phyloP scores from a whole-genome alignment of 31 red algal species.

The Bonnemaisonia californica region DNA sequence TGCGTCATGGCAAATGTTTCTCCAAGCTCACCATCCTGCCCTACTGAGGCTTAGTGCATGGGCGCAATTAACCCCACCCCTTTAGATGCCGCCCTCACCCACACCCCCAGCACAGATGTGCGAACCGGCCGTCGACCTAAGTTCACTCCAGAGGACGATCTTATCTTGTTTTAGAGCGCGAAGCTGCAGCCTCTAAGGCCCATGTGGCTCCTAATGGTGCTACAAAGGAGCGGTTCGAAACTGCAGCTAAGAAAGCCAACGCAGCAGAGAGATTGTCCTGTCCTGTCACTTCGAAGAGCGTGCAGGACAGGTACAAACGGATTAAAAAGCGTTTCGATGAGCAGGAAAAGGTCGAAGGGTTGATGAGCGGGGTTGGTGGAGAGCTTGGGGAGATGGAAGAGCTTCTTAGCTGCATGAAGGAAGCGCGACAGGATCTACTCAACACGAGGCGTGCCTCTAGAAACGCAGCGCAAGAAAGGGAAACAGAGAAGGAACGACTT shows the following conservation, averaged over 20 bases:
- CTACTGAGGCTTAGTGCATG: too few relatives aligned
- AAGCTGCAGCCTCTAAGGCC: background rate
- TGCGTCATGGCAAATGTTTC: too few relatives aligned
- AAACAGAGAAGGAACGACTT: too few relatives aligned
- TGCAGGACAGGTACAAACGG: background rate
- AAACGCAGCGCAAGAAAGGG: too few relatives aligned
- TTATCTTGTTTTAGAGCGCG: too few relatives aligned
- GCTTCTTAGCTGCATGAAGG: background rate
- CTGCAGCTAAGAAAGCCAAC: background rate
- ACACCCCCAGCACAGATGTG: background rate
- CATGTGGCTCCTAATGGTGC: background rate
- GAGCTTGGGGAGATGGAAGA: background rate
- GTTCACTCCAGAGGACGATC: too few relatives aligned
- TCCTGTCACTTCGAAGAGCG: background rate
- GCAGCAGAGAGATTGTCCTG: background rate
- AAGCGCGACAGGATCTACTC: background rate
- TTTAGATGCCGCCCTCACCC: too few relatives aligned
- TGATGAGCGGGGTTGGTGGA: background rate
- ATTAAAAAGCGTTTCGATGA: background rate
- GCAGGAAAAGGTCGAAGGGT: background rate
- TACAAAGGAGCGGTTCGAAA: background rate
- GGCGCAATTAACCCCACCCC: too few relatives aligned
- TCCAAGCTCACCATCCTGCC: too few relatives aligned
- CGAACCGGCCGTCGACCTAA: too few relatives aligned
- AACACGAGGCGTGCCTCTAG: too few relatives aligned